These are phyloP conservation scores for Arctostaphylos glauca DNA, from an alignment of 148 eudicot species.

Conservation along the genomic window DNA sequence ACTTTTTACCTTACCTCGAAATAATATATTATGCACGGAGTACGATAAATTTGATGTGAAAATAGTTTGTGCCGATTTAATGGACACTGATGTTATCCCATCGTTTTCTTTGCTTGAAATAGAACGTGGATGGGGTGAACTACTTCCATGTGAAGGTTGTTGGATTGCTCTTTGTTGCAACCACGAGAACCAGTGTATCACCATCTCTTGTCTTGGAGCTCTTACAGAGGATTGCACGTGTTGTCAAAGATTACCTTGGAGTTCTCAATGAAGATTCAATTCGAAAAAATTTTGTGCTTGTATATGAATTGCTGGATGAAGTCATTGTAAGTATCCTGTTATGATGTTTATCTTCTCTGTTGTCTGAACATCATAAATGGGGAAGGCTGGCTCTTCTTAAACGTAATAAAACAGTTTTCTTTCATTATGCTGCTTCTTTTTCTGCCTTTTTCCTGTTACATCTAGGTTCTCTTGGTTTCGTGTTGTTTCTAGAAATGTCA, in stretches of 20 bases:
- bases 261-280: constrained; percentile 86
- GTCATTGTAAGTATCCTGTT: constrained; percentile 64
- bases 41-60: neutral
- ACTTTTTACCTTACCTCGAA: neutral
- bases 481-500: neutral
- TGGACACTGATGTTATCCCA: neutral
- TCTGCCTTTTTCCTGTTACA: neutral
- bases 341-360: neutral
- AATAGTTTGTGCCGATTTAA: neutral
- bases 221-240: constrained; percentile 91
- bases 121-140: constrained; percentile 94
- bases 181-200: constrained; percentile 81
- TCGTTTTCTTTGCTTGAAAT: constrained; percentile 21
- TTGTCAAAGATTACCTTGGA: constrained; percentile 94
- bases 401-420: neutral
- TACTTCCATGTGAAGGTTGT: constrained; percentile 97
- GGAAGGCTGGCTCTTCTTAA: neutral
- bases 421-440: constrained; percentile 6
- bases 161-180: constrained; percentile 87
- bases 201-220: constrained; percentile 93
- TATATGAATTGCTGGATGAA: constrained; percentile 96
- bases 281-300: constrained; percentile 89
- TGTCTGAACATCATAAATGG: neutral
- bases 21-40: neutral
- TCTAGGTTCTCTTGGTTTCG: neutral